Base-by-base conservation (phyloP, 2,329 filamentous ascomycete species). In the Exserohilum rostratum region DNA sequence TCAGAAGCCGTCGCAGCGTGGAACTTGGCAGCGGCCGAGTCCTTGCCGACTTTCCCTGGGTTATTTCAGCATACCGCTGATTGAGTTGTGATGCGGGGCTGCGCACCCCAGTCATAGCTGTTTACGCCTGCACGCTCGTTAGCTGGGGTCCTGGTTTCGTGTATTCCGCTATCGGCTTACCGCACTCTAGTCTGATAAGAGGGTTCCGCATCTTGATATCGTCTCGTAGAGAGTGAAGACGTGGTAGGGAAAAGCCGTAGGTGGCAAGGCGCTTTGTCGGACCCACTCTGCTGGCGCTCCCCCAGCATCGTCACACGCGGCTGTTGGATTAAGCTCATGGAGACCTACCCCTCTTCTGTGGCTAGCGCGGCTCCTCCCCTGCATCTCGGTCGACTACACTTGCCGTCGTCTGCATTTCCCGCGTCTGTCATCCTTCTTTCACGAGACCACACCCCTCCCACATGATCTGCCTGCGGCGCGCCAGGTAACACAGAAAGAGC, bases 61-160 rank as follows among this genome's bases (percentile, higher is more conserved):
- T 39, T 54, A 53, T 57, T 67, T 72, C 59, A 75, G 67, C 58
- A 64, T 65, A 51, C 46, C 46, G 61, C 57, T 34, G 40, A 31
- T 45, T 55, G 50, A 51, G 53, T 64, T 52, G 55, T 56, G 55
- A 58, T 60, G 65, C 55, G 62, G 66, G 68, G 62, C 57, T 56
- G 49, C 80, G 64, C 77, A 87, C 86, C 95, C 95, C 95, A 99
- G 80, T 97, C 95, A 75, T 99, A 99, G 77, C 93, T 97, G 78
- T 98, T 98, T 72, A 96, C 91, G 71, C 93, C 95, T 89, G 58
- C n/a, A 55, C 49, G n/a, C 64, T 50, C 58, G 62, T 70, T 64
- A 70, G 66, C 53, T 50, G 13, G 35, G n/a, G 29, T 29, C 42
- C 2, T 10, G 6, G 30, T n/a, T 27, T 13, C 5, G 5, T 15